Evolutionary conservation across 1,284 basidiomycete genomes (phyloP), one percentile per base, ranked within the genome.

Genomic region (Laetiporus sulphureus): DNA sequence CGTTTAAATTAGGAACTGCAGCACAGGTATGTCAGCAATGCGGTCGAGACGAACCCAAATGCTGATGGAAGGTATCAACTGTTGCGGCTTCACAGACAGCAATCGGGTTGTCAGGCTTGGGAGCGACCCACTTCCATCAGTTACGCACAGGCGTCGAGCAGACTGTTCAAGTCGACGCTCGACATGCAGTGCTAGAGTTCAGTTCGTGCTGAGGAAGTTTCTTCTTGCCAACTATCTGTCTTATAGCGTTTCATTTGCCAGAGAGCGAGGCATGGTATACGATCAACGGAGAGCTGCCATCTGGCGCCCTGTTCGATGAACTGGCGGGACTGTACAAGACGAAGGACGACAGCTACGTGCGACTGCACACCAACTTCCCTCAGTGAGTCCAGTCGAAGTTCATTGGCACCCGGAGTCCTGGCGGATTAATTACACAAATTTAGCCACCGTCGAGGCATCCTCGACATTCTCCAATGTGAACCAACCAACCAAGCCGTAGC

Each of bases 291-390:
- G 33, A 63, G 32, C 47, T 63, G 4, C 62, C 66, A 0, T 38
- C 52, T 5, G 61, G 57, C 6, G 53, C 54, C 0, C 23, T 70
- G 0, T 79, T 72, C 65, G 78, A 81, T 44, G 50, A 58, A 1
- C 62, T 81, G 5, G 72, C 73, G 1, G 79, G 77, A 0, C 44
- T 75, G 1, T 81, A 79, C 53, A 52, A 59, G 38, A 79, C 78
- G 3, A 72, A 69, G 45, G 72, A 74, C 40, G 50, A 62, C 36
- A 61, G 64, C 37, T 72, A 64, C 50, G 71, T 80, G 11, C 66
- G 78, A 20, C 68, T 79, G 15, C 79, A 81, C 52, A 79, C 77
- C 18, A 81, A 80, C 48, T 82, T 81, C 51, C 72, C 77, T 25
- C 78, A 81, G 76, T 79, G 56, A 48, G 70, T 54, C 20, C 18